Evolutionary conservation across 179 eudicot species (phyloP), one percentile per base, ranked within the genome.

Genomic region (Nepenthes alata): DNA sequence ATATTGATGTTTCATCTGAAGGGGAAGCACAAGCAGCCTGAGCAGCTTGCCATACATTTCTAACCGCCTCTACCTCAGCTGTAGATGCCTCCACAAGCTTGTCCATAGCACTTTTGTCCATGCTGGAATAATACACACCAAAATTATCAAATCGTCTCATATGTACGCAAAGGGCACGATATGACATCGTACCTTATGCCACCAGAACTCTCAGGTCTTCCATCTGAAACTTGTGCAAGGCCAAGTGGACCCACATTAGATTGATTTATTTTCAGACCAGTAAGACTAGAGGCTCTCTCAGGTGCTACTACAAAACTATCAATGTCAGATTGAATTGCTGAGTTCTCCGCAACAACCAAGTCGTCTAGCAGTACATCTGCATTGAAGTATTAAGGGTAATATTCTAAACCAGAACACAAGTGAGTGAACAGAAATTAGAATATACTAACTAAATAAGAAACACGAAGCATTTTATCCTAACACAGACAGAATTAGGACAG

Each of bases 1-100:
- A 67, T 25, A 70, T 65, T 57, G 95, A 80, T 52, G 84, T 58
- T 67, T 74, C 86, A 53, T 82, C 96, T 9, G 75, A 58, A 11
- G 85, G 75, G 70, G 83, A 66, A 39, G 83, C 67, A 50, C 95
- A 85, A 15, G 85, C 83, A 62, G 93, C 83, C 73, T 89, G 93
- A 15, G 80, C 95, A 71, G 93, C 95, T 76, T 93, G 95, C 98
- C 95, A 89, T 64, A 93, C 98, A 53, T 88, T 84, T 77, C 76
- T 77, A 63, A 89, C 96, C 58, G 88, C 96, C 75, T 89, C 95
- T 49, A 89, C 95, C 80, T 89, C 98, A 66, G 95, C 98, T 54
- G 95, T 75, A 67, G 95, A 93, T 51, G 85, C 86, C 76, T 85
- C 87, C 47, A 82, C 93, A 62, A 89, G 86, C 76, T 79, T 93